A percentile compares a stretch with the other conserved stretches of the same genome.
These are phyloP conservation scores for Eruca vesicaria DNA, from an alignment of 441 rosid species.

Conservation along the genomic window DNA sequence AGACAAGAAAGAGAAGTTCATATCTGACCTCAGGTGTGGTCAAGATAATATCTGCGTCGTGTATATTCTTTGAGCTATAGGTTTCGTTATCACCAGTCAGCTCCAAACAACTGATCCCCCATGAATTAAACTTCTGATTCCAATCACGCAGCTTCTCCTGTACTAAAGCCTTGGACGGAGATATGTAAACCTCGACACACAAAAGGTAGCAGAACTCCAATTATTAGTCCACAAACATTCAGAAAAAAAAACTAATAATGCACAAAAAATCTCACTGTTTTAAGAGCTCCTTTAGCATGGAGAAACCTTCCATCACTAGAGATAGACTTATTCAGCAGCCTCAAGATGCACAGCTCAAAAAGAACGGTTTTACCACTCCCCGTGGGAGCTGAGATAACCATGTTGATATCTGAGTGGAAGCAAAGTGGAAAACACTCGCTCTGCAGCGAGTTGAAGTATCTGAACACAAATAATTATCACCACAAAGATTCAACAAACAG, in stretches of 20 bases:
- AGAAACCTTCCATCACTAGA: slow-evolving; percentile 60
- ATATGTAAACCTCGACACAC: slow-evolving; percentile 72
- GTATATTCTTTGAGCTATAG: slow-evolving; percentile 69
- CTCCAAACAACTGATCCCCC: slow-evolving; percentile 88
- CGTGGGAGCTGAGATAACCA: slow-evolving; percentile 97
- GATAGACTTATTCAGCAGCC: slow-evolving; percentile 81
- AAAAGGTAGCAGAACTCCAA: slow-evolving; percentile 6
- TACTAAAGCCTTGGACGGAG: slow-evolving; percentile 97
- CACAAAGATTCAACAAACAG: neutral
- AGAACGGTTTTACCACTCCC: slow-evolving; percentile 98
- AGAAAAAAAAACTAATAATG: neutral
- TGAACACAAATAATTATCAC: slow-evolving; percentile 32
- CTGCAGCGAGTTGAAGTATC: slow-evolving; percentile 95
- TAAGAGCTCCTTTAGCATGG: slow-evolving; percentile 81
- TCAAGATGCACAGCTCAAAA: slow-evolving; percentile 87
- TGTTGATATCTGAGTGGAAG: slow-evolving; percentile 78
- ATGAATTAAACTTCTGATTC: slow-evolving; percentile 80
- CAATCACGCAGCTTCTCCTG: slow-evolving; percentile 97
- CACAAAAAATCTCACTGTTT: slow-evolving; percentile 57
- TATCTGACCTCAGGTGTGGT: slow-evolving; percentile 93
- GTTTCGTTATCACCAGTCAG: slow-evolving; percentile 91
- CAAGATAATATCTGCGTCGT: slow-evolving; percentile 89
- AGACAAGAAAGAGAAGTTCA: slow-evolving; percentile 1
- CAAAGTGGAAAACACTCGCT: slow-evolving; percentile 93
- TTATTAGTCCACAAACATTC: neutral